phyloP scores from a whole-genome alignment of 169 alveolate genomes.

The Plasmodium coatneyi region DNA sequence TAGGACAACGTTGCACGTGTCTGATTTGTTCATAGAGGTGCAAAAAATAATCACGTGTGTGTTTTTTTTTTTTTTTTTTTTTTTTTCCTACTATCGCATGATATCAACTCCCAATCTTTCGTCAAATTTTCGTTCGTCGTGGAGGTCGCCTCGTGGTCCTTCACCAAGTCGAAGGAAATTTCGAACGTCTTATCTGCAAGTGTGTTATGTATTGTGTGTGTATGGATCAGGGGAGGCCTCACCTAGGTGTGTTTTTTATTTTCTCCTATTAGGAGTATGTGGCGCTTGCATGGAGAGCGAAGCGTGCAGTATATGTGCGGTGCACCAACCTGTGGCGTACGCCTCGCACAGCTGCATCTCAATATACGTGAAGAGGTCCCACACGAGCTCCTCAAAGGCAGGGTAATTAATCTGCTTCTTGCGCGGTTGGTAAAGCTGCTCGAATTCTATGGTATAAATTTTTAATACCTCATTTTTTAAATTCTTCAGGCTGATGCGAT shows the following conservation, averaged over 20 bases:
- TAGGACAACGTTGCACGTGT: not conserved
- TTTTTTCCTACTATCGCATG: constrained; percentile 30
- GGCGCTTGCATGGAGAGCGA: not conserved
- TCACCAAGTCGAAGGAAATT: constrained; percentile 52
- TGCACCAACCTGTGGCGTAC: constrained; percentile 18
- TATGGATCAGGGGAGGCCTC: not conserved
- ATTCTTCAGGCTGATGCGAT: constrained; percentile 34
- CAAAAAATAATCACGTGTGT: not conserved
- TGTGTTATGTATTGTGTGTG: not conserved
- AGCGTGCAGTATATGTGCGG: not conserved
- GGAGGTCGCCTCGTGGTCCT: constrained; percentile 9
- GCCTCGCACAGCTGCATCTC: constrained; percentile 58
- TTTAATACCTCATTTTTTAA: constrained; percentile 39
- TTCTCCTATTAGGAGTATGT: not conserved
- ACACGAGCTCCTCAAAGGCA: constrained; percentile 54
- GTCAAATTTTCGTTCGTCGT: constrained; percentile 7
- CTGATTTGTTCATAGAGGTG: constrained; percentile 1
- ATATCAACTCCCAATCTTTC: constrained; percentile 58
- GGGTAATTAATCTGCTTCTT: constrained; percentile 19
- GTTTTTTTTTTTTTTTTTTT: not conserved
- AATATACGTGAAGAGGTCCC: constrained; percentile 66
- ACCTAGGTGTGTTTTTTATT: not conserved
- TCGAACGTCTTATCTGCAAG: constrained; percentile 58
- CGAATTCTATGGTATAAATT: constrained; percentile 61
- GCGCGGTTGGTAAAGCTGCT: constrained; percentile 30